phyloP scores from a whole-genome alignment of 192 early-diverging fungal genomes.

The Phlyctochytrium arcticum region DNA sequence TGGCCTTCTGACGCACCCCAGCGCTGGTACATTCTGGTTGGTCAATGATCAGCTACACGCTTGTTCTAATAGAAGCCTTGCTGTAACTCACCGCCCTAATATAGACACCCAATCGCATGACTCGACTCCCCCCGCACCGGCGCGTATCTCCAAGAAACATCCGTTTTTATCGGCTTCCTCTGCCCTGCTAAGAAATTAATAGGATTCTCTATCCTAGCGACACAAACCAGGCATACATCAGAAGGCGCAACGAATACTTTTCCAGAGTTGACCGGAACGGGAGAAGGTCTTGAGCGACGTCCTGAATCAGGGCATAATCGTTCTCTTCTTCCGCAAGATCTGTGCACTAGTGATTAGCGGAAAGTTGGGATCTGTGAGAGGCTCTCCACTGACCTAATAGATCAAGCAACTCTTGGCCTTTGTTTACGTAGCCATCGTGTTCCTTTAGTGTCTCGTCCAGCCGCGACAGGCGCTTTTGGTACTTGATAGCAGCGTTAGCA shows the following conservation, averaged over 20 bases:
- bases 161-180: constrained; percentile 41
- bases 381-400: constrained; percentile 21
- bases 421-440: constrained; percentile 14
- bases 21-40: constrained; percentile 41
- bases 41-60: no score
- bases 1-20: constrained; percentile 36
- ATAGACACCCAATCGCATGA: constrained; percentile 45
- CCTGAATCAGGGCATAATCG: constrained; percentile 25
- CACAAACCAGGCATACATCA: constrained; percentile 41
- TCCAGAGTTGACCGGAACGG: constrained; percentile 27
- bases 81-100: constrained; percentile 16
- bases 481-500: constrained; percentile 30
- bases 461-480: constrained; percentile 31
- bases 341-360: neutral
- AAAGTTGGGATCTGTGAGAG: neutral
- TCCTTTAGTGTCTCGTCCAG: constrained; percentile 29
- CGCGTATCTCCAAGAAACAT: constrained; percentile 51
- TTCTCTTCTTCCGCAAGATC: constrained; percentile 39
- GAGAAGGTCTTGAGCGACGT: constrained; percentile 29
- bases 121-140: constrained; percentile 49
- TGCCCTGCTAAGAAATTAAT: no score
- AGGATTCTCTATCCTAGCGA: no score
- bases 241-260: constrained; percentile 31
- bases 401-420: constrained; percentile 15
- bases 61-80: no score